Base-by-base conservation (phyloP, 2,329 filamentous ascomycete genomes). In the Colletotrichum sp. region DNA sequence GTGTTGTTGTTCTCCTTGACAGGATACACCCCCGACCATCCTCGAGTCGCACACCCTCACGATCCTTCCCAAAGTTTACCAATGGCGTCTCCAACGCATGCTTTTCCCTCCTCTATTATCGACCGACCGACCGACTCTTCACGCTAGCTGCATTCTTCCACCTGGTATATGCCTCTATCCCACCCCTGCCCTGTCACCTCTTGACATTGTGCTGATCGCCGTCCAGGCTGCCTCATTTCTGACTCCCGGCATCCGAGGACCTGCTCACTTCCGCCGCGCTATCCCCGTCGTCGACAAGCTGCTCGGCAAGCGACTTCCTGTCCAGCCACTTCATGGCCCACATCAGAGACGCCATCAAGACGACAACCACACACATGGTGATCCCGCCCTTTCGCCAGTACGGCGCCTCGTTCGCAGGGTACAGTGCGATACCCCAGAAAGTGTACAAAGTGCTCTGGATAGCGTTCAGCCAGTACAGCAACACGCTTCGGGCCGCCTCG, bases 391-490 rank as follows among this genome's bases (percentile, higher is more conserved):
- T 81, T 47, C 76, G 74, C 78, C 85, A 86, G 66, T 86, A 86
- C 5, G 85, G 84, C 0, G 84, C 84, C 72, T 87, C 83, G 7
- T 80, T 81, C 1, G 84, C 84, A 15, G 83, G 79, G 58, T 86
- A 87, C 9, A 87, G 75, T 0, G 80, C 77, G 7, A 87, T 85
- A 0, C 85, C 85, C 85, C 85, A 87, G 63, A 86, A 86, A 0
- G 86, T 86, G 73, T 84, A 87, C 31, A 87, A 72, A 1, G 83
- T 78, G 55, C 81, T 82, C 16, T 82, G 81, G 4, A 81, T 80
- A 29, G 83, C 82, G 13, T 84, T 85, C 84, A 87, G 86, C 0
- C 80, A 80, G 54, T 82, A 83, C 0, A 87, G 74, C 0, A 83
- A 83, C 4, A 87, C 80, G 13, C 82, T 82, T 13, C 86, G 78